These are phyloP conservation scores for Venturia pyrina DNA, from an alignment of 2,329 filamentous ascomycete genomes.

Conservation along the genomic window DNA sequence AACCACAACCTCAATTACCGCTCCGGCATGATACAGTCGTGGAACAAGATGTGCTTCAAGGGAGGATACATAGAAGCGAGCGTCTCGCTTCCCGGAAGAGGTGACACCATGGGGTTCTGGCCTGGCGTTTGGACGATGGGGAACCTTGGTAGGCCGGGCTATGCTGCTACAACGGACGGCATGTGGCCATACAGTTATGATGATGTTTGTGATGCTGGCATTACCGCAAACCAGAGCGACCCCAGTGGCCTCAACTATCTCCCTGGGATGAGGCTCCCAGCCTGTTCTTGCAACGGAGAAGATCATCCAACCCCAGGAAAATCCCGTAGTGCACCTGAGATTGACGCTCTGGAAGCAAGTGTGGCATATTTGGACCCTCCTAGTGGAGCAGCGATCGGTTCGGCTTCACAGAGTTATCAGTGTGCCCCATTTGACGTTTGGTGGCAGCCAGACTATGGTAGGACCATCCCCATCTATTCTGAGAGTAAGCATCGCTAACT, in stretches of 20 bases:
- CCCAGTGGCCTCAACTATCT: slow-evolving; percentile 55
- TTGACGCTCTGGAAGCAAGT: slow-evolving; percentile 63
- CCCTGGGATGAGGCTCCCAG: slow-evolving; percentile 60
- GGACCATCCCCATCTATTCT: slow-evolving; percentile 12
- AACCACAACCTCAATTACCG: slow-evolving; percentile 58
- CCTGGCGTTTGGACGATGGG: slow-evolving; percentile 70
- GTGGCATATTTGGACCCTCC: slow-evolving; percentile 41
- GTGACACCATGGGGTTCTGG: slow-evolving; percentile 61
- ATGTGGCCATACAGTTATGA: slow-evolving; percentile 67
- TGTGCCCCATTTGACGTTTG: slow-evolving; percentile 61
- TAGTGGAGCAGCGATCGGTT: slow-evolving; percentile 44
- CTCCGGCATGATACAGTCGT: slow-evolving; percentile 65
- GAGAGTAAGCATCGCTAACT: neutral
- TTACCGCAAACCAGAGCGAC: slow-evolving; percentile 62
- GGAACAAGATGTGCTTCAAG: slow-evolving; percentile 66
- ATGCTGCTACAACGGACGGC: slow-evolving; percentile 59
- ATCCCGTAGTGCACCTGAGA: slow-evolving; percentile 59
- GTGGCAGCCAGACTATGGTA: slow-evolving; percentile 51
- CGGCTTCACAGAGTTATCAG: slow-evolving; percentile 57
- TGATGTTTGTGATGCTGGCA: slow-evolving; percentile 58
- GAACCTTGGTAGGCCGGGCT: slow-evolving; percentile 60
- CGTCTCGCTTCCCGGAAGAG: slow-evolving; percentile 57
- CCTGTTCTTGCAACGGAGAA: slow-evolving; percentile 53
- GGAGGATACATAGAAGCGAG: slow-evolving; percentile 60
- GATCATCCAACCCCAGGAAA: slow-evolving; percentile 58